A percentile compares a stretch with the other conserved stretches of the same genome.
Evolutionary conservation across 306 rosid genomes (phyloP).

Genomic region (Cicer yamashitae): DNA sequence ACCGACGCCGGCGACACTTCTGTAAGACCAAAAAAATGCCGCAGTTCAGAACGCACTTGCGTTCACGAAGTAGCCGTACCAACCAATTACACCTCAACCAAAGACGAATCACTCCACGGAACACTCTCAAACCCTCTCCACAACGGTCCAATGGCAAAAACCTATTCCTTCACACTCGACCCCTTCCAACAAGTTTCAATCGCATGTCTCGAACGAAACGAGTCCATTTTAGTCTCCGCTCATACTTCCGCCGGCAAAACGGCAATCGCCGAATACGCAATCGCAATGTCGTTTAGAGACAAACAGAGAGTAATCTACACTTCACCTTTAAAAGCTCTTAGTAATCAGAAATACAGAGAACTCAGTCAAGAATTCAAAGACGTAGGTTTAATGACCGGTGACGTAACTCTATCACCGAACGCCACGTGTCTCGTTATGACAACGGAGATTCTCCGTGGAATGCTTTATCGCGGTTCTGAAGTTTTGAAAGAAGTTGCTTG

Average conservation of each 20-base stretch:
- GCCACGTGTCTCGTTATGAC: conserved; percentile 95
- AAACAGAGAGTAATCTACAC: conserved; percentile 90
- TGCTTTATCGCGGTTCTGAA: conserved; percentile 94
- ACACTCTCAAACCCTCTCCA: conserved; percentile 74
- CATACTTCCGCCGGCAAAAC: conserved; percentile 99
- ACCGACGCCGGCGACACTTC: neutral
- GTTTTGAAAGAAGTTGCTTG: conserved; percentile 92
- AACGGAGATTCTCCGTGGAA: conserved; percentile 89
- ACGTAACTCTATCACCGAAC: conserved; percentile 85
- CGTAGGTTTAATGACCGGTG: conserved; percentile 96
- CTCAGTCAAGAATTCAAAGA: conserved; percentile 83
- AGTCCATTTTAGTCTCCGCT: conserved; percentile 90
- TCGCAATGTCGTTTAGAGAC: conserved; percentile 92
- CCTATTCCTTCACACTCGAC: conserved; percentile 77
- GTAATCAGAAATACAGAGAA: conserved; percentile 92
- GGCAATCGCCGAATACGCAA: conserved; percentile 95
- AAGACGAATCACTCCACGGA: conserved; percentile 71
- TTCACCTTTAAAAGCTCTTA: conserved; percentile 88
- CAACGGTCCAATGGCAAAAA: conserved; percentile 70
- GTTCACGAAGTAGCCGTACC: conserved; percentile 97
- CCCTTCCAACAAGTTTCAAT: conserved; percentile 89
- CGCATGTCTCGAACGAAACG: conserved; percentile 88
- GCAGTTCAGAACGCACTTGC: conserved; percentile 68
- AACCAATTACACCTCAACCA: conserved; percentile 56
- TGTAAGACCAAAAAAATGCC: conserved; percentile 42